Evolutionary conservation across 441 rosid genomes (phyloP), one percentile per base, ranked within the genome.

Genomic region (Corymbia citriodora): DNA sequence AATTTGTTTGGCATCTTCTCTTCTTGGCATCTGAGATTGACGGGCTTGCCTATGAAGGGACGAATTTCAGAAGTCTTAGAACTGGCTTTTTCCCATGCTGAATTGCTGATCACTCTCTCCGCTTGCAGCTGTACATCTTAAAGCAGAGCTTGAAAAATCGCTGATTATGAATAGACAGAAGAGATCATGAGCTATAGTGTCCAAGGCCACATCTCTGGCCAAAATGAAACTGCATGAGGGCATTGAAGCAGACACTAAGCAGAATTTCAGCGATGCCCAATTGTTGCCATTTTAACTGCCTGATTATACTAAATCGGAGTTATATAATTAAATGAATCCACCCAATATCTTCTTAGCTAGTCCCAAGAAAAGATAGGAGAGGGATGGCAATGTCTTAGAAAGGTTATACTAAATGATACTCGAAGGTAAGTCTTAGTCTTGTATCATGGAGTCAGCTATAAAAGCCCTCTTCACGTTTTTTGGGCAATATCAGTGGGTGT

Each of bases 91-190:
- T 91, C 72, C 95, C 94, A 7, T 93, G 88, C 81, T 92, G 97
- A 93, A 97, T 99, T 87, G 99, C 99, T 40, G 40, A 36, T 36
- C 40, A 40, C 92, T 92, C 93, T 85, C 88, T 92, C 99, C 53
- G 97, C 99, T 10, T 95, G 97, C 70, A 98, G 99, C 92, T 98
- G 99, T 12, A 99, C 96, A 89, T 97, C 98, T 23, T 99, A 96
- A 87, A 97, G 97, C 88, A 97, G 98, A 61, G 96, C 99, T 94
- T 97, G 99, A 87, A 96, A 97, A 93, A 97, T 99, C 88, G 99
- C 99, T 91, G 72, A 63, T 65, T 65, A 65, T 99, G 99, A 40
- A 97, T 97, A 91, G 95, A 97, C 29, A 10, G 63, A 23, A 9
- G 23, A 10, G 63, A 57, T 89, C 99, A 74, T 87, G 88, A 65